Conservation (phyloP, 2,329 filamentous ascomycete genomes). For the Cryphonectria naterciae region DNA sequence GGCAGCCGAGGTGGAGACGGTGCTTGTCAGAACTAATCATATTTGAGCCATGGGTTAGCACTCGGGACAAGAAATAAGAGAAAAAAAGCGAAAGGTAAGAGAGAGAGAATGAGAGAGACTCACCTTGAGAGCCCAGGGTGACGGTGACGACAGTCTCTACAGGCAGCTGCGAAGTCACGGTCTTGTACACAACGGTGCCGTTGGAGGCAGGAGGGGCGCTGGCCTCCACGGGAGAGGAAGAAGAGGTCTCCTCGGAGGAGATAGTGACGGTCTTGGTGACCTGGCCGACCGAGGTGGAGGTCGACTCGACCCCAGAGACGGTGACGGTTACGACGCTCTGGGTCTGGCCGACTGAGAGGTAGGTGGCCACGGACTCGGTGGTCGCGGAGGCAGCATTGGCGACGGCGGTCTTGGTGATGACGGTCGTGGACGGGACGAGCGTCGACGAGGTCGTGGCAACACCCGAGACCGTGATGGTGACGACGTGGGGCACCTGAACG, state of each 20-base stretch:
- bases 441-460: conserved; percentile 20
- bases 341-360: conserved; percentile 12
- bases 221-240: conserved; percentile 1
- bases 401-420: conserved; percentile 7
- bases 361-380: conserved; percentile 9
- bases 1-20: conserved; percentile 21
- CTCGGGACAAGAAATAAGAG: not conserved
- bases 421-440: conserved; percentile 20
- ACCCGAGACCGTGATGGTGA: conserved; percentile 21
- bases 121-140: conserved; percentile 22
- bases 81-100: no score
- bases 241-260: not conserved
- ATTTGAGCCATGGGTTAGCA: not conserved
- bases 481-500: conserved; percentile 22
- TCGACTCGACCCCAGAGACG: conserved; percentile 10
- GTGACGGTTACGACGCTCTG: conserved; percentile 18
- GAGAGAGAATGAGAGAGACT: not conserved
- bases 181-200: conserved; percentile 16
- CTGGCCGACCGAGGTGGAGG: conserved; percentile 11
- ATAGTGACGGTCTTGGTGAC: conserved; percentile 18
- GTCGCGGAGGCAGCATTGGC: conserved; percentile 9
- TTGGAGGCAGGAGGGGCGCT: not conserved
- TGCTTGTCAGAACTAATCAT: conserved; percentile 18
- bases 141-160: conserved; percentile 28
- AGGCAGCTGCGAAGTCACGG: conserved; percentile 19